Evolutionary conservation across 2,329 filamentous ascomycete species (phyloP).

Genomic region (Anisogramma anomala): DNA sequence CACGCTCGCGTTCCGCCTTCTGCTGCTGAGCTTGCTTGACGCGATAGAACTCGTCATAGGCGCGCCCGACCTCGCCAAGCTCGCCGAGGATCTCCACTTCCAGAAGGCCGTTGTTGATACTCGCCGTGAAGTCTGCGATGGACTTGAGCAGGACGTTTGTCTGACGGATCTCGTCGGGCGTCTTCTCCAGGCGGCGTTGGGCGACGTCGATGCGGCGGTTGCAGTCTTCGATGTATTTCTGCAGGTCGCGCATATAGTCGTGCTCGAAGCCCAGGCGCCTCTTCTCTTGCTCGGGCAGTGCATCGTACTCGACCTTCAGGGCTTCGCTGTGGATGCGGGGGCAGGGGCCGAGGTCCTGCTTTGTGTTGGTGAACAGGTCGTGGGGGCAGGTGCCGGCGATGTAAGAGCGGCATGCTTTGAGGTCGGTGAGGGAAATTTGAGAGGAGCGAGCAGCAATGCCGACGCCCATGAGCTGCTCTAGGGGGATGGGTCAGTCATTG

Average conservation of each 20-base stretch:
- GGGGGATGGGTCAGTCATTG: slow-evolving; percentile 3
- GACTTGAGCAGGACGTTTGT: slow-evolving; percentile 80
- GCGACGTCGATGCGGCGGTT: slow-evolving; percentile 86
- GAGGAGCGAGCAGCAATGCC: slow-evolving; percentile 61
- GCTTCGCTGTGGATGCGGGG: slow-evolving; percentile 79
- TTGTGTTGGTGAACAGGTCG: slow-evolving; percentile 98
- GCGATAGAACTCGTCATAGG: slow-evolving; percentile 79
- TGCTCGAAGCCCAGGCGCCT: slow-evolving; percentile 82
- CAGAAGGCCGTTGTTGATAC: slow-evolving; percentile 68
- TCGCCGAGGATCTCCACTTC: slow-evolving; percentile 82
- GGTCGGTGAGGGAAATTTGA: slow-evolving; percentile 78
- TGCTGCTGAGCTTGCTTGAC: slow-evolving; percentile 68
- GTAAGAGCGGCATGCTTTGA: slow-evolving; percentile 91
- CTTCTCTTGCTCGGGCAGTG: slow-evolving; percentile 57
- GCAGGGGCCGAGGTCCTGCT: slow-evolving; percentile 88
- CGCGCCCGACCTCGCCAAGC: slow-evolving; percentile 65
- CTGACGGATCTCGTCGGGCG: slow-evolving; percentile 91
- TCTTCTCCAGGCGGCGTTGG: slow-evolving; percentile 88
- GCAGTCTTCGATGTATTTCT: slow-evolving; percentile 94
- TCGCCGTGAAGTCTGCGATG: slow-evolving; percentile 69
- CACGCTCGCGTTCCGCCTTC: slow-evolving; percentile 72
- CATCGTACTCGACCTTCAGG: slow-evolving; percentile 80
- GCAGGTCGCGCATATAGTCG: slow-evolving; percentile 92
- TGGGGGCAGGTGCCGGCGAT: slow-evolving; percentile 90
- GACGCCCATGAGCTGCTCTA: slow-evolving; percentile 85